Evolutionary conservation across 495 filamentous ascomycete species (phyloP), one percentile per base, ranked within the genome.

Genomic region (Penicillium lividum): DNA sequence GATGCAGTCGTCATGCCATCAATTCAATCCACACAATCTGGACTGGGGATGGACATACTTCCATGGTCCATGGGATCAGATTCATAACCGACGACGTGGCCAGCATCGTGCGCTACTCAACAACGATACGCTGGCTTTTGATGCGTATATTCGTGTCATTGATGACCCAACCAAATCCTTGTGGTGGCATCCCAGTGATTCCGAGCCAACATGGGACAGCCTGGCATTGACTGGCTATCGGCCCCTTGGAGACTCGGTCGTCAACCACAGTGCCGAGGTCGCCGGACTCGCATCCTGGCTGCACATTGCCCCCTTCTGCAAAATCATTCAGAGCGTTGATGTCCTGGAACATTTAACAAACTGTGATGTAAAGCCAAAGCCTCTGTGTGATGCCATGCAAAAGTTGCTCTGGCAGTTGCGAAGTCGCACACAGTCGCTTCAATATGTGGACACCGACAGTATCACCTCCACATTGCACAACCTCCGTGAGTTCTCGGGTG

Each of bases 181-280:
- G n/a, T 88, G 85, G 85, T 85, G 83, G 73, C 82, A 87, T 61
- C 68, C 73, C 65, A 72, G 81, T 54, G 64, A 93, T 79, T 68
- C 88, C 71, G 68, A 85, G 71, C 60, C 86, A 78, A 76, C 92
- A 86, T 62, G 93, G 91, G 64, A 98, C 82, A 70, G 91, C 61
- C 77, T 81, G 82, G 73, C 76, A 7, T 77, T 83, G 70, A 86
- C 85, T 28, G 85, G 86, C 22, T 79, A 87, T 36, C 80, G 80
- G 53, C 76, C 81, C 5, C 61, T 88, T 34, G 74, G 75, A 15
- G 73, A 76, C 51, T 75, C 75, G 4, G 69, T 74, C 40, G 70
- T 80, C 53, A 75, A 80, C 45, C 77, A 83, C 56, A 80, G 78
- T 51, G 74, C 76, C 22, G 76, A 80, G 60, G 75, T 82, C 10